Base-by-base conservation (phyloP, 1,139 yeast genomes). In the Yamadazyma sp. region DNA sequence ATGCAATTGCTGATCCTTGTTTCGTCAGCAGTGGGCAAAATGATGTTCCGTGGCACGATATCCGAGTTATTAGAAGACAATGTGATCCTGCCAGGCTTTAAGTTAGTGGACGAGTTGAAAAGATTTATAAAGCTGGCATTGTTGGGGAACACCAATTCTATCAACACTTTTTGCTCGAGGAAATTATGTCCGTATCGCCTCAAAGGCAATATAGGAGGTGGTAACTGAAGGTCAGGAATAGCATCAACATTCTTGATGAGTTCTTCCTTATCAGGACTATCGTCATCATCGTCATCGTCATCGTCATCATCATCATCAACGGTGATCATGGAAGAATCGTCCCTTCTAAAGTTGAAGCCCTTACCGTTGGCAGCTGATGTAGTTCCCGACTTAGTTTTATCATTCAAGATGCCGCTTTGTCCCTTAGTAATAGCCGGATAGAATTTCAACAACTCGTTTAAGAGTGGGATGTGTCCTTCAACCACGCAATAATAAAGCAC, bases 131-230 rank as follows among this genome's bases (percentile, higher is more conserved):
- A 76, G 37, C 75, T 72, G 1, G 63, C 50, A 39, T 80, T 75
- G 29, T 75, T 76, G 1, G 88, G 77, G 45, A 82, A 81, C 3
- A 79, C 74, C 34, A 92, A 66, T 56, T 91, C 95, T 27, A 92
- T 76, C 49, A 89, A 80, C 3, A 87, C 88, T 55, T 87, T 88
- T 56, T 84, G 87, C 55, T 92, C 98, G 54, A 92, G 67, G 65
- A 89, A 92, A 61, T 89, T 92, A 64, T 92, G 98, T 7, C 98
- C 98, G 56, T 92, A 92, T 50, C 95, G 77, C 54, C 97, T 75
- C 40, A 92, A 69, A 0, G 98, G 98, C 36, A 92, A 79, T 39
- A 92, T 88, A 9, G 98, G 98, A 1, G 98, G 98, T 1, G 98
- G 98, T 41, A 92, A 71, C 26, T 89, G 81, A 42, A 92, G 73